phyloP scores from a whole-genome alignment of 805 yeast genomes.

The Starmerella cellae region DNA sequence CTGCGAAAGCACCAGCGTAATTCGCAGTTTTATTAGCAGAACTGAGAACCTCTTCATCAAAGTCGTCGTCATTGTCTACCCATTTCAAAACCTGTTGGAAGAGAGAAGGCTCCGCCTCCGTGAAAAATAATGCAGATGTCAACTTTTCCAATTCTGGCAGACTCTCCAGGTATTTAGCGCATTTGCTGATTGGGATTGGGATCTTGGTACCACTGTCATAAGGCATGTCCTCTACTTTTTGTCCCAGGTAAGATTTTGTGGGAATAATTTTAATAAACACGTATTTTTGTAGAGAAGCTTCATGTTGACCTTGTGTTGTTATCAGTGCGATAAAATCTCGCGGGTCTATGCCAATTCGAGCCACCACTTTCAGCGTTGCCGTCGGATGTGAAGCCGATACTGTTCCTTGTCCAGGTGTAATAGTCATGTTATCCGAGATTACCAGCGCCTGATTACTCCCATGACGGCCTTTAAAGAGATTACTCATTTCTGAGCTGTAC shows the following conservation, averaged over 20 bases:
- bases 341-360: conserved; percentile 8
- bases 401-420: conserved; percentile 9
- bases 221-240: conserved; percentile 20
- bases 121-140: conserved; percentile 19
- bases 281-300: conserved; percentile 13
- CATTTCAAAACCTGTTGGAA: conserved; percentile 25
- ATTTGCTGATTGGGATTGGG: conserved; percentile 27
- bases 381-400: conserved; percentile 8
- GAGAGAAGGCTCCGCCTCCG: conserved; percentile 18
- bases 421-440: neutral
- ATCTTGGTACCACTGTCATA: conserved; percentile 12
- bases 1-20: conserved; percentile 33
- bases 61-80: conserved; percentile 26
- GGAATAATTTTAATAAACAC: conserved; percentile 20
- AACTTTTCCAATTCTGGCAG: conserved; percentile 5
- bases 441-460: neutral
- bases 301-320: conserved; percentile 1
- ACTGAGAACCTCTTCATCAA: conserved; percentile 25
- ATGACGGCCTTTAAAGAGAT: neutral
- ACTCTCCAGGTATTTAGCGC: conserved; percentile 27
- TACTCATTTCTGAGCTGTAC: neutral
- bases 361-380: conserved; percentile 1
- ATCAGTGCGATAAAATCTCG: conserved; percentile 15
- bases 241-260: conserved; percentile 27
- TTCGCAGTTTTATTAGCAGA: conserved; percentile 23